Conservation (phyloP, 2,329 filamentous ascomycete species). For the Leptodontidium sp. region DNA sequence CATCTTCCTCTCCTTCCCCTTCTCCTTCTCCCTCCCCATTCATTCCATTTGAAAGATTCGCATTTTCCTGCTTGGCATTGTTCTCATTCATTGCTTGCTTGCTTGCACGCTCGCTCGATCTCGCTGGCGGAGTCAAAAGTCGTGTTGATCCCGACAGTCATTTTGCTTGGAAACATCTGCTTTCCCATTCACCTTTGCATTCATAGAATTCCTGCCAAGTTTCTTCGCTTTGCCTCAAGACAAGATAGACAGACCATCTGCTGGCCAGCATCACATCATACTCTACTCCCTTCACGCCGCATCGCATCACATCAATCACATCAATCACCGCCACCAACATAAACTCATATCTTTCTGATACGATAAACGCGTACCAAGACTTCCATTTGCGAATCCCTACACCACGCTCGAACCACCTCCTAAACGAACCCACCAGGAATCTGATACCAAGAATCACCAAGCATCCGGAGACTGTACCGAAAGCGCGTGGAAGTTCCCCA, state of each 20-base stretch:
- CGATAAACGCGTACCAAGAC: constrained; percentile 11
- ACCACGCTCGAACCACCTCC: constrained; percentile 13
- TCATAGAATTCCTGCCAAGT: not conserved
- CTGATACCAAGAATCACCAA: constrained; percentile 24
- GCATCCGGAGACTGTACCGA: constrained; percentile 25
- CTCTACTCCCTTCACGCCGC: not conserved
- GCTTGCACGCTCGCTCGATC: too few relatives aligned
- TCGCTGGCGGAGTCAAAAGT: constrained; percentile 14
- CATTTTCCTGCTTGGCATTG: not conserved
- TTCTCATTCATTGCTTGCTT: not conserved
- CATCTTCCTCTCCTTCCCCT: not conserved
- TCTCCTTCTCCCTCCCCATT: not conserved
- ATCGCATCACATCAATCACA: not conserved
- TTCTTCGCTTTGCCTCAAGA: not conserved
- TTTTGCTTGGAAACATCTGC: not conserved
- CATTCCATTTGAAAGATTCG: not conserved
- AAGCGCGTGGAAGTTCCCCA: constrained; percentile 18
- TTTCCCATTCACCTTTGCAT: not conserved
- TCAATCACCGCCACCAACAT: constrained; percentile 1
- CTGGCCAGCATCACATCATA: constrained; percentile 8
- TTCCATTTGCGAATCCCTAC: not conserved
- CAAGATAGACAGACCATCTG: constrained; percentile 8
- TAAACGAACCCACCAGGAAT: constrained; percentile 6
- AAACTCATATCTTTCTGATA: constrained; percentile 8
- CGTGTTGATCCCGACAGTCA: constrained; percentile 15